Evolutionary conservation across 2,329 filamentous ascomycete genomes (phyloP).

Genomic region (Claviceps sp.): DNA sequence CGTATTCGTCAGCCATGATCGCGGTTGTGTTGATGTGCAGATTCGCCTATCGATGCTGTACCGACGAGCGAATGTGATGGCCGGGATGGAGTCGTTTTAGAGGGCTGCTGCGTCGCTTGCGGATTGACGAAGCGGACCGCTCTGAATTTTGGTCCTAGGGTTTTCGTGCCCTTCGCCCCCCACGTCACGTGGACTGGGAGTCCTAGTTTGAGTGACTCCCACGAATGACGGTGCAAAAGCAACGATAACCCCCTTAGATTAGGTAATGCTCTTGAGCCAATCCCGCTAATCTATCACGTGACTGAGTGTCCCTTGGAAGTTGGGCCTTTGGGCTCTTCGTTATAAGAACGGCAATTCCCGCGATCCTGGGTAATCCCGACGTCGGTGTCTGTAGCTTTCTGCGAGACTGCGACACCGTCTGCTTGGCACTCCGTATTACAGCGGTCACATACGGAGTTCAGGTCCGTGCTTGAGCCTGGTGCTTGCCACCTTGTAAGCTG

Average conservation of each 20-base stretch:
- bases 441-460: neutral
- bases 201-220: neutral
- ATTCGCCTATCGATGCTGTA: slow-evolving; percentile 31
- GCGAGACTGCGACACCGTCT: neutral
- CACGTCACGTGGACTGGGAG: slow-evolving; percentile 16
- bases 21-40: slow-evolving; percentile 29
- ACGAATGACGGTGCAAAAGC: neutral
- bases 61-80: slow-evolving; percentile 30
- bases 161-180: slow-evolving; percentile 26
- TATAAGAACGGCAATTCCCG: too few relatives aligned
- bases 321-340: too few relatives aligned
- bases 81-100: slow-evolving; percentile 23
- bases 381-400: neutral
- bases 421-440: neutral
- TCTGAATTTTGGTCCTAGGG: slow-evolving; percentile 25
- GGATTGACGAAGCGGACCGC: slow-evolving; percentile 15
- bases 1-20: slow-evolving; percentile 86
- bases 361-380: too few relatives aligned
- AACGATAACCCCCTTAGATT: neutral
- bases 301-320: neutral
- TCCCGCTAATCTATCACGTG: neutral
- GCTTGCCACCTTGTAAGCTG: too few relatives aligned
- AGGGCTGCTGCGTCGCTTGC: slow-evolving; percentile 17
- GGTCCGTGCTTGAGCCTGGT: too few relatives aligned
- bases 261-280: neutral